A percentile compares a stretch with the other conserved stretches of the same genome.
Conservation (phyloP, 352 stramenopile species). For the Pythium coloratum region DNA sequence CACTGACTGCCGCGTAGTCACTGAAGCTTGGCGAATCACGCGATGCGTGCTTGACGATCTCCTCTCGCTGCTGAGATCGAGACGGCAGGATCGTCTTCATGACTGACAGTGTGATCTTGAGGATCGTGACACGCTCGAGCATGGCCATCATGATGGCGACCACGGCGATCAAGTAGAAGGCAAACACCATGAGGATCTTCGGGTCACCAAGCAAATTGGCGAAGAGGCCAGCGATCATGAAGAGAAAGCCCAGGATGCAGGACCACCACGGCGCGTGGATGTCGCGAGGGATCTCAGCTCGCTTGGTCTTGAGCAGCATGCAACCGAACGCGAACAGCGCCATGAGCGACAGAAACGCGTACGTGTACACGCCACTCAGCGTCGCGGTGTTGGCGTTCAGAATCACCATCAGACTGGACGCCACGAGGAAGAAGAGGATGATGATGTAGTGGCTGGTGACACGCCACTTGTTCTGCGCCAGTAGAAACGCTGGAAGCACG, state of each 20-base stretch:
- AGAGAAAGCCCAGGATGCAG: constrained; percentile 57
- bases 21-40: constrained; percentile 30
- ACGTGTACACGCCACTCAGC: constrained; percentile 93
- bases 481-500: constrained; percentile 77
- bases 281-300: constrained; percentile 83
- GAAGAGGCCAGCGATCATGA: constrained; percentile 51
- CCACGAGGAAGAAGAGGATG: constrained; percentile 88
- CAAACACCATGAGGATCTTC: constrained; percentile 87
- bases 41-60: neutral
- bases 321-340: constrained; percentile 92
- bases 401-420: constrained; percentile 87
- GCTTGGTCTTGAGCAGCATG: constrained; percentile 96
- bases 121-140: constrained; percentile 58
- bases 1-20: neutral
- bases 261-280: constrained; percentile 88
- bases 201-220: constrained; percentile 85
- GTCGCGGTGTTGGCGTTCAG: constrained; percentile 91
- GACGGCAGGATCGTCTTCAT: neutral
- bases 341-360: constrained; percentile 95
- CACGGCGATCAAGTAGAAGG: constrained; percentile 85
- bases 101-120: neutral
- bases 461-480: constrained; percentile 78
- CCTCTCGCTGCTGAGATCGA: neutral
- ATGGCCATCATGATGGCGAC: constrained; percentile 83
- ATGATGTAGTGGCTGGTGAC: constrained; percentile 93